These are phyloP conservation scores for Chrysopogon serrulatus DNA, from an alignment of 176 grass and related monocot genomes.

Conservation along the genomic window DNA sequence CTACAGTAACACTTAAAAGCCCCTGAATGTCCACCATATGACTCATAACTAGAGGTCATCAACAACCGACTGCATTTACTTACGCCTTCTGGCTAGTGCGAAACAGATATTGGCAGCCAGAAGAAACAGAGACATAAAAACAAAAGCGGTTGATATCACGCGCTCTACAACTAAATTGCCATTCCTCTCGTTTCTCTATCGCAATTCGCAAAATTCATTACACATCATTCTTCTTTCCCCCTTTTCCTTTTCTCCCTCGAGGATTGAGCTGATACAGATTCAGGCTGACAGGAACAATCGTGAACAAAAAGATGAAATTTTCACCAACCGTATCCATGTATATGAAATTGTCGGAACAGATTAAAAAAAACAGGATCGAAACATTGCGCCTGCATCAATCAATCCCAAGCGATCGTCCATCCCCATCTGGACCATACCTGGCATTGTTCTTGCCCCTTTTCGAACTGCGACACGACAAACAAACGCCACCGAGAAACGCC, in stretches of 20 bases:
- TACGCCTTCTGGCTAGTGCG: not conserved
- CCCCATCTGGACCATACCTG: not conserved
- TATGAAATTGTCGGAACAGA: not conserved
- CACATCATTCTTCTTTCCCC: not conserved
- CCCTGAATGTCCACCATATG: not conserved
- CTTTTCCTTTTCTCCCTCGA: not conserved
- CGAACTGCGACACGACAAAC: not conserved
- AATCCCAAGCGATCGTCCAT: not conserved
- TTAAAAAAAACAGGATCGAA: not conserved
- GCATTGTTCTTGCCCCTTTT: not conserved
- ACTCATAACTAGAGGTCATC: not conserved
- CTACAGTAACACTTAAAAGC: not conserved
- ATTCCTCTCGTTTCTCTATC: not conserved
- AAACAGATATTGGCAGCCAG: not conserved
- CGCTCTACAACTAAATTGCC: not conserved
- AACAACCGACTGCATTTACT: not conserved
- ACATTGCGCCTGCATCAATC: not conserved
- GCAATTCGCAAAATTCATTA: not conserved
- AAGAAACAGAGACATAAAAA: not conserved
- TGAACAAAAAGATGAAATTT: not conserved
- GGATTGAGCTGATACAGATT: not conserved
- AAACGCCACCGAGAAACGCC: slow-evolving; percentile 23
- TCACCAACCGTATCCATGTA: not conserved
- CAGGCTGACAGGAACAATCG: not conserved
- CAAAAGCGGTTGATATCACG: not conserved